Evolutionary conservation across 148 eudicot species (phyloP), one percentile per base, ranked within the genome.

Genomic region (Cornus kousa): DNA sequence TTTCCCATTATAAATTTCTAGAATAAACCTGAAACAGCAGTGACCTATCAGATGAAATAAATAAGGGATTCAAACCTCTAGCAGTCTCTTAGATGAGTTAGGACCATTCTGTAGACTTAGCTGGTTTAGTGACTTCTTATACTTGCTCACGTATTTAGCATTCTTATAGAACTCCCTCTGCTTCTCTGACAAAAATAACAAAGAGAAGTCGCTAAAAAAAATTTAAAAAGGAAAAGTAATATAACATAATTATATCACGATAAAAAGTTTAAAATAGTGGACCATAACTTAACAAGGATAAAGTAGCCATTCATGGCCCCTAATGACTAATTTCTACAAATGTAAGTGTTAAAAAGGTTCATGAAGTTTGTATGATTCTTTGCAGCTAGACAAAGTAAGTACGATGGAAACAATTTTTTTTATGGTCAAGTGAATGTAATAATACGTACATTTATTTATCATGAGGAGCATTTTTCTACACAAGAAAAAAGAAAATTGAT

Each of bases 111-210:
- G 86, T 59, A 82, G 83, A 75, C 67, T 82, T 83, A 82, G 87
- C 71, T 89, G 97, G 86, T 90, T 93, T 39, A 86, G 73, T 64
- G 83, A 62, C 82, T 83, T 91, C 86, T 89, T 91, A 85, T 85
- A 95, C 87, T 95, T 93, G 86, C 55, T 72, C 59, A 95, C 87
- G 53, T 73, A 88, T 85, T 95, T 95, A 72, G 98, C 97, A 81
- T 95, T 95, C 88, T 84, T 91, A 80, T 95, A 93, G 75, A 91
- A 95, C 77, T 93, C 97, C 79, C 93, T 88, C 81, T 90, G 89
- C 91, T 88, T 93, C 86, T 93, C 97, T 95, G 83, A 22, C 43
- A 17, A 73, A 70, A 57, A 68, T 24, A 19, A 74, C 43, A 69
- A 71, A 16, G 2, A 16, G 8, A 50, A n/a, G 35, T 50, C 69